Evolutionary conservation across 345 rosid genomes (phyloP).

Genomic region (Euphorbia lathyris): DNA sequence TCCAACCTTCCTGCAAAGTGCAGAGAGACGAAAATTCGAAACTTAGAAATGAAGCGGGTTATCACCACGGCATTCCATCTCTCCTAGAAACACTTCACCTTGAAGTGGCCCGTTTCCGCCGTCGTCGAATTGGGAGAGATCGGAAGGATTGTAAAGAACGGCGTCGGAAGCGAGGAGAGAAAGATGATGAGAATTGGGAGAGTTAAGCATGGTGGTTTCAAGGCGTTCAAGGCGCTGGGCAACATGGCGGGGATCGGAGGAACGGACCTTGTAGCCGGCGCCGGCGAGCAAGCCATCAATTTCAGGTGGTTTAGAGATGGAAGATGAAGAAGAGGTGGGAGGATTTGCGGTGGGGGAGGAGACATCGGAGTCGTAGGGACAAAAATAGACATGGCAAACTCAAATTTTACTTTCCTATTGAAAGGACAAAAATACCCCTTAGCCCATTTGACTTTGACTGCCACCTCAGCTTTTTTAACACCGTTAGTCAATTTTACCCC

Average conservation of each 20-base stretch:
- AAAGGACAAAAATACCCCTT: too few species aligned
- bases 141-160: slow-evolving; percentile 57
- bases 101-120: too few species aligned
- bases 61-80: too few species aligned
- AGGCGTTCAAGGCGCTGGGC: slow-evolving; percentile 61
- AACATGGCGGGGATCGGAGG: slow-evolving; percentile 53
- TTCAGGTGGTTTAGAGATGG: slow-evolving; percentile 29
- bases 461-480: too few species aligned
- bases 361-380: slow-evolving; percentile 24
- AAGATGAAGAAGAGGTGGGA: slow-evolving; percentile 31
- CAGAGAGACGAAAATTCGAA: not conserved
- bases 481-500: too few species aligned
- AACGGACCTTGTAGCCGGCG: slow-evolving; percentile 59
- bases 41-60: too few species aligned
- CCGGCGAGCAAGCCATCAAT: slow-evolving; percentile 55
- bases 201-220: slow-evolving; percentile 55
- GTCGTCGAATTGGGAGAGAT: too few species aligned
- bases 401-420: too few species aligned
- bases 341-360: slow-evolving; percentile 24
- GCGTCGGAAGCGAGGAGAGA: slow-evolving; percentile 45
- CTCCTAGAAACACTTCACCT: too few species aligned
- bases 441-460: too few species aligned
- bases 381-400: too few species aligned
- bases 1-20: slow-evolving; percentile 49
- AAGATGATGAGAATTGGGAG: slow-evolving; percentile 33